These are phyloP conservation scores for Spinellus fusiger DNA, from an alignment of 192 early-diverging fungal genomes.

Conservation along the genomic window DNA sequence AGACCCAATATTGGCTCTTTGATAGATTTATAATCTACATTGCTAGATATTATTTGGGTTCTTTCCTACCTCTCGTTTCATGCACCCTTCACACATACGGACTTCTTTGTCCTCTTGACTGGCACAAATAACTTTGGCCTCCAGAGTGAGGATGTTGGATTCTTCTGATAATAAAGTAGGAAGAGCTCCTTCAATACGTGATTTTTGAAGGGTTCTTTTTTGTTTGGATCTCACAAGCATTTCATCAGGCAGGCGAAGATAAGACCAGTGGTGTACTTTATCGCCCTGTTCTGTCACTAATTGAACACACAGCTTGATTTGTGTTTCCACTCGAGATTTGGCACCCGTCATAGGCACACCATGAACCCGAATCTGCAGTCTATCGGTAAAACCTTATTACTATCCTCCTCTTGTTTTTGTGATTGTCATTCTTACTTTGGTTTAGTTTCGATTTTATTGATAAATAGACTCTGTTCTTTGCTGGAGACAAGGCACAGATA, in stretches of 20 bases:
- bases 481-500: too few species aligned
- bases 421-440: too few species aligned
- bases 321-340: slow-evolving; percentile 91
- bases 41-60: too few species aligned
- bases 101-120: slow-evolving; percentile 71
- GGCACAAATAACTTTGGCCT: slow-evolving; percentile 82
- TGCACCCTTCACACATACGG: slow-evolving; percentile 76
- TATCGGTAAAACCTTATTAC: neutral
- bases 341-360: slow-evolving; percentile 54
- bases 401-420: too few species aligned
- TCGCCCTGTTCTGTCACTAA: slow-evolving; percentile 65
- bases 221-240: slow-evolving; percentile 78
- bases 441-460: too few species aligned
- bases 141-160: slow-evolving; percentile 58
- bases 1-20: neutral
- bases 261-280: slow-evolving; percentile 72
- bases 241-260: slow-evolving; percentile 77
- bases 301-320: slow-evolving; percentile 87
- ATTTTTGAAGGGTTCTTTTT: slow-evolving; percentile 27
- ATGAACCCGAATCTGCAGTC: slow-evolving; percentile 20
- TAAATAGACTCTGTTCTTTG: too few species aligned
- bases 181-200: slow-evolving; percentile 16
- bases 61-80: slow-evolving; percentile 64
- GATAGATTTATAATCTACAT: neutral
- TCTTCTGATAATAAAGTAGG: slow-evolving; percentile 37